phyloP scores from a whole-genome alignment of 2,329 filamentous ascomycete genomes.

The Colletotrichum limetticola region DNA sequence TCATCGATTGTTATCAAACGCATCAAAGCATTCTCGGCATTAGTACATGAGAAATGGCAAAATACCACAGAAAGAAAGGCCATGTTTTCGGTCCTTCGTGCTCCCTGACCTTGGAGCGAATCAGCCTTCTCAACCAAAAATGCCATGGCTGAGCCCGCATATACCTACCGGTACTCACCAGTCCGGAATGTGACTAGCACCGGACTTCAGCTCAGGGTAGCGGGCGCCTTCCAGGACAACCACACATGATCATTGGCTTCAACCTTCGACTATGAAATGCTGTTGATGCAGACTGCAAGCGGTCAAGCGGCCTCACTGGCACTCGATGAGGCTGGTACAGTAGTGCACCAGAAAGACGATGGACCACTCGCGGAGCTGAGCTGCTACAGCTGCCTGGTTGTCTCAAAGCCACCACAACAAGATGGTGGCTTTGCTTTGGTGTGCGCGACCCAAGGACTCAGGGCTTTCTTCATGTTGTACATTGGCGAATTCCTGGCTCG shows the following conservation, averaged over 20 bases:
- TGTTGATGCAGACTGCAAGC: not conserved
- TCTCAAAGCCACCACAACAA: not conserved
- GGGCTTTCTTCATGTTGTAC: not conserved
- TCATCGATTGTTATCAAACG: no score
- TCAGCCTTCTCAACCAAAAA: not conserved
- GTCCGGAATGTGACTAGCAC: slow-evolving; percentile 17
- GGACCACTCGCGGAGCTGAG: not conserved
- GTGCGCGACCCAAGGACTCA: not conserved
- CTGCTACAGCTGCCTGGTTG: not conserved
- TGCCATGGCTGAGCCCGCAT: slow-evolving; percentile 1
- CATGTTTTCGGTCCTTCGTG: not conserved
- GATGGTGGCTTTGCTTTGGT: not conserved
- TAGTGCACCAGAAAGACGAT: not conserved
- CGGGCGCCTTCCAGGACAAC: not conserved
- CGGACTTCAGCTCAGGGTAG: slow-evolving; percentile 26
- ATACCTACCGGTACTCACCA: not conserved
- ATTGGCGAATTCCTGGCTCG: not conserved
- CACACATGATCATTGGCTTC: not conserved
- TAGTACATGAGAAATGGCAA: not conserved
- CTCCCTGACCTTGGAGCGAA: no score
- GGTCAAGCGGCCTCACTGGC: slow-evolving; percentile 22
- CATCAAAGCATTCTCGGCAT: not conserved
- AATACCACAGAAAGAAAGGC: not conserved
- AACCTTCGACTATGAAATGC: not conserved
- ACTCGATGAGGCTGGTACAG: not conserved